Evolutionary conservation across 192 early-diverging fungal genomes (phyloP).

Genomic region (Umbelopsis vinacea): DNA sequence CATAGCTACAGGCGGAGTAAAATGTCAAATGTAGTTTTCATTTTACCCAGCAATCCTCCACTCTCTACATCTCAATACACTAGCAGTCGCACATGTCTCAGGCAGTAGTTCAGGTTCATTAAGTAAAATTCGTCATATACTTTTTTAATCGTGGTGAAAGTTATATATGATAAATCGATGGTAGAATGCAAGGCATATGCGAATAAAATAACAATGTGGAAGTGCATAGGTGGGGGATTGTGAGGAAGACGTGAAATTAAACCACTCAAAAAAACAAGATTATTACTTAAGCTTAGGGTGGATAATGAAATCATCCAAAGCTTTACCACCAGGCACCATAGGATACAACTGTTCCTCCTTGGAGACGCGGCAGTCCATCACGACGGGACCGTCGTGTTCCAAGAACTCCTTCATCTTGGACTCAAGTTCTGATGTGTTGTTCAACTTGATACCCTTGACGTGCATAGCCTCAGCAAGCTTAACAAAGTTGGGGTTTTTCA

Average conservation of each 20-base stretch:
- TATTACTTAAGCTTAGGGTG: slow-evolving; percentile 47
- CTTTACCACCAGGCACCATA: slow-evolving; percentile 96
- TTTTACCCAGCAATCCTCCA: no score
- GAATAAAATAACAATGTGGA: no score
- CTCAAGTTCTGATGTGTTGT: slow-evolving; percentile 84
- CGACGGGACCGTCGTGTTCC: slow-evolving; percentile 81
- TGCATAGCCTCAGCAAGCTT: slow-evolving; percentile 96
- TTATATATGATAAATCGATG: slow-evolving; percentile 4
- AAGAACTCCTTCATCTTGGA: slow-evolving; percentile 91
- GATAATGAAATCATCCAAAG: slow-evolving; percentile 86
- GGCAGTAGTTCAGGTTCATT: neutral
- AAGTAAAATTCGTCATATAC: neutral
- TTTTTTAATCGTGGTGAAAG: neutral
- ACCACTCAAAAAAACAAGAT: neutral
- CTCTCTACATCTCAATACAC: no score
- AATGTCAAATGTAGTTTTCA: no score
- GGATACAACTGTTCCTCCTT: slow-evolving; percentile 96
- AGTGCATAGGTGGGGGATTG: no score
- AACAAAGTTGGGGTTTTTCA: slow-evolving; percentile 98
- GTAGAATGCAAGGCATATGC: neutral
- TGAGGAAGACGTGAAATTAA: neutral
- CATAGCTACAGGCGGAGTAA: no score
- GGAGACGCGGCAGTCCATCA: slow-evolving; percentile 89
- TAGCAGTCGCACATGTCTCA: no score
- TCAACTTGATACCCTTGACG: slow-evolving; percentile 85